Conservation (phyloP, 768 basidiomycete species). For the Pulveroboletus sp. region DNA sequence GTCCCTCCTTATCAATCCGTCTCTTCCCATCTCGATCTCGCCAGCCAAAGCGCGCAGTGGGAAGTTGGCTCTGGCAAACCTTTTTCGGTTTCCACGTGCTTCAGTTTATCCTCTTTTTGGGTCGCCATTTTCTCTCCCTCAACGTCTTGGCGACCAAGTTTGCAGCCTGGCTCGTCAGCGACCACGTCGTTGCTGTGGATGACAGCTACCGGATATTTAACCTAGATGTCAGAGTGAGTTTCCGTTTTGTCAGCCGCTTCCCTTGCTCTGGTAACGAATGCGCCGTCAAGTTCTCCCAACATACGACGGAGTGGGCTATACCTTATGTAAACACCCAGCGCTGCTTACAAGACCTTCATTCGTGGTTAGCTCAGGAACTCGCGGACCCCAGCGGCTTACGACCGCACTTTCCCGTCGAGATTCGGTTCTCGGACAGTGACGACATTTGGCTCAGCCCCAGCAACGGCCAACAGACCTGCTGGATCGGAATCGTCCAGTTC, state of each 20-base stretch:
- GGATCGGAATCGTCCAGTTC: constrained; percentile 98
- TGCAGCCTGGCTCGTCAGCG: constrained; percentile 62
- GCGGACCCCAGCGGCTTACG: constrained; percentile 67
- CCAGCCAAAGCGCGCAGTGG: constrained; percentile 49
- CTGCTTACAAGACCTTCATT: constrained; percentile 66
- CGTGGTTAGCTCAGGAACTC: constrained; percentile 67
- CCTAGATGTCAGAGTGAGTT: constrained; percentile 84
- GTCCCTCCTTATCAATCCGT: not conserved
- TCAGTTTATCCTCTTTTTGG: constrained; percentile 78
- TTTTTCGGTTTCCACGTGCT: constrained; percentile 77
- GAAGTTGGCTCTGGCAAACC: constrained; percentile 63
- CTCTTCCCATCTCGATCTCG: not conserved
- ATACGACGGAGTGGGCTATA: constrained; percentile 94
- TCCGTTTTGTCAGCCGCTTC: not conserved
- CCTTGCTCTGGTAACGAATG: constrained; percentile 5
- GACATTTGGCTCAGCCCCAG: constrained; percentile 95
- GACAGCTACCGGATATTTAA: constrained; percentile 85
- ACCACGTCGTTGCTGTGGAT: constrained; percentile 58
- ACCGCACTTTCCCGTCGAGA: constrained; percentile 90
- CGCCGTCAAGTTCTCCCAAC: constrained; percentile 62
- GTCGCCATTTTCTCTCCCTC: constrained; percentile 56
- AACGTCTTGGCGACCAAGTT: constrained; percentile 62
- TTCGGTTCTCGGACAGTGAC: constrained; percentile 82
- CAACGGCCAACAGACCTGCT: constrained; percentile 71
- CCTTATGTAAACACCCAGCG: constrained; percentile 61